phyloP scores from a whole-genome alignment of 805 yeast species.

The Kodamaea hsintzibuensis region DNA sequence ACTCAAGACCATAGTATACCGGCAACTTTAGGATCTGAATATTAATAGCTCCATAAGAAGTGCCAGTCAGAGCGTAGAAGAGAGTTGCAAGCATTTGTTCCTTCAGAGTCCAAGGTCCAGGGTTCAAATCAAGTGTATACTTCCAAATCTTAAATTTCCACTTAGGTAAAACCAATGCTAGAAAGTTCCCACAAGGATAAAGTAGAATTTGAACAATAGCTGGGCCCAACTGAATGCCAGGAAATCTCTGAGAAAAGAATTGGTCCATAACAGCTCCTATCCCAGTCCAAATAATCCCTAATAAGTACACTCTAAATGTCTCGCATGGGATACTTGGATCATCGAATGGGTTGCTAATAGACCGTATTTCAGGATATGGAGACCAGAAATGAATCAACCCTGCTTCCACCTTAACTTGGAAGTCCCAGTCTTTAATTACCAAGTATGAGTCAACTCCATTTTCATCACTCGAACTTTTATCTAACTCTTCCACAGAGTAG shows the following conservation, averaged over 20 bases:
- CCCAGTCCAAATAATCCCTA: conserved; percentile 53
- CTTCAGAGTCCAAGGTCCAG: conserved; percentile 64
- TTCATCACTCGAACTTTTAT: neutral
- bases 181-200: conserved; percentile 45
- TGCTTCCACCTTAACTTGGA: conserved; percentile 39
- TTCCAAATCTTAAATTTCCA: conserved; percentile 28
- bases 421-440: conserved; percentile 29
- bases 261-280: conserved; percentile 58
- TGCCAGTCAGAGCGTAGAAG: conserved; percentile 36
- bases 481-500: neutral
- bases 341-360: conserved; percentile 50
- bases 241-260: conserved; percentile 56
- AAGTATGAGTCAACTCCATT: conserved; percentile 1
- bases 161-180: conserved; percentile 36
- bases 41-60: conserved; percentile 17
- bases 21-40: conserved; percentile 15
- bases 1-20: conserved; percentile 22
- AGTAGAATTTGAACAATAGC: conserved; percentile 48
- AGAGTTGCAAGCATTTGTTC: conserved; percentile 67
- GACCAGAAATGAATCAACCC: conserved; percentile 39
- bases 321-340: conserved; percentile 50
- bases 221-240: conserved; percentile 44
- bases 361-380: conserved; percentile 41
- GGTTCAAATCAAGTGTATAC: conserved; percentile 47
- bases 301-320: conserved; percentile 54